Evolutionary conservation across 1,284 basidiomycete genomes (phyloP), one percentile per base, ranked within the genome.

Genomic region (Puccinia triticina): DNA sequence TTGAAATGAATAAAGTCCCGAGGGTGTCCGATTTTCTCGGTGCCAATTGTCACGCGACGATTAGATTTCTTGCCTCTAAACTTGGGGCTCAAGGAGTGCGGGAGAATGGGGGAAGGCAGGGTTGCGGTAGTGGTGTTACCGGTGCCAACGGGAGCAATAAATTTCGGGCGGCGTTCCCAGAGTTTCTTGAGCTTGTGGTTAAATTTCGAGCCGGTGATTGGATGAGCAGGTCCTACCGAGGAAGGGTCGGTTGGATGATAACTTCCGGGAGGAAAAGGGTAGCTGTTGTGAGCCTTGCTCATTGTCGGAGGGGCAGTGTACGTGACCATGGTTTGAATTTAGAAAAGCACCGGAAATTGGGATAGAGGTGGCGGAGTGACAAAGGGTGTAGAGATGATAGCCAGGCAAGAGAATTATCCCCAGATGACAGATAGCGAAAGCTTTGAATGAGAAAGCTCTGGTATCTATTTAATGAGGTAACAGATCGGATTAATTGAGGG

Each of bases 1-100:
- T 48, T 43, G 2, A 40, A 43, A 46, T 69, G 66, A 21, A 48
- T 69, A 43, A 69, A 69, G 66, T 69, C 66, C 2, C 26, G 66
- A n/a, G 66, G 66, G 14, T 46, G 16, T 69, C 66, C 66, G 16
- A 69, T 69, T 21, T 37, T 69, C 29, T 69, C 66, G 37, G 66
- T 69, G 5, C 37, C 66, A 48, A 69, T 69, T 46, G 66, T 48
- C 43, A 8, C 26, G 1, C 66, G 66, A 46, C 66, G 66, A 11
- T 12, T 46, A 8, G 37, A 16, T 21, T 43, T 69, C 32, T 43
- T 43, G 18, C 5, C 16, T 7, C 18, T 23, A 16, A 21, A 11
- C 18, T 48, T 43, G 37, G 66, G 12, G 18, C 18, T 43, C 59
- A 61, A 48, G 1, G 66, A 23, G 66, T 69, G 3, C 21, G 66